phyloP scores from a whole-genome alignment of 306 rosid species.

The Prunus fruticosa region DNA sequence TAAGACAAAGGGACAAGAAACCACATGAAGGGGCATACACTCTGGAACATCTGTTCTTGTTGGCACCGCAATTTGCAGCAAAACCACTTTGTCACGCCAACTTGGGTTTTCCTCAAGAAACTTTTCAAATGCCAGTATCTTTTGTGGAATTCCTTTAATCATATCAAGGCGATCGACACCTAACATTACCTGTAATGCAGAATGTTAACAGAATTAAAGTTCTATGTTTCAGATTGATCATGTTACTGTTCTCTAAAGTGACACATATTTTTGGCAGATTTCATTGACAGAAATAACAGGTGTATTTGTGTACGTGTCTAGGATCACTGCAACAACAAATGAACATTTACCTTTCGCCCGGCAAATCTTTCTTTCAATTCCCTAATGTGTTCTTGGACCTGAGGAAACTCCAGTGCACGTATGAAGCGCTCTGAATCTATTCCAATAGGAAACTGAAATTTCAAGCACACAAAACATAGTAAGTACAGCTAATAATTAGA shows the following conservation, averaged over 20 bases:
- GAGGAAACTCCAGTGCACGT: slow-evolving; percentile 55
- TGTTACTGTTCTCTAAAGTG: not conserved
- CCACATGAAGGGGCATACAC: slow-evolving; percentile 47
- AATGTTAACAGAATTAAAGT: not conserved
- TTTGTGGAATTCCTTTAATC: slow-evolving; percentile 96
- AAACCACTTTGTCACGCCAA: slow-evolving; percentile 84
- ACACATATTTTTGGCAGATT: not conserved
- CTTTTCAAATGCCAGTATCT: slow-evolving; percentile 86
- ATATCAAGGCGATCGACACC: slow-evolving; percentile 96
- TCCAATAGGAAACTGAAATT: slow-evolving; percentile 82
- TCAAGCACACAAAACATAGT: slow-evolving; percentile 26
- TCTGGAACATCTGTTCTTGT: slow-evolving; percentile 96
- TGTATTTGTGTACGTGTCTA: not conserved
- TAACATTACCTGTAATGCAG: slow-evolving; percentile 68
- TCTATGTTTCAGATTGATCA: not conserved
- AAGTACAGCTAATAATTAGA: slow-evolving; percentile 17
- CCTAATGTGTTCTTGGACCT: slow-evolving; percentile 55
- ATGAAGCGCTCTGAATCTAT: slow-evolving; percentile 78
- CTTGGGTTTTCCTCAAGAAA: slow-evolving; percentile 70
- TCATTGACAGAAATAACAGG: not conserved
- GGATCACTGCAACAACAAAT: slow-evolving; percentile 9
- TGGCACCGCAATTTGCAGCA: slow-evolving; percentile 95
- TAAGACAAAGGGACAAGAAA: not conserved
- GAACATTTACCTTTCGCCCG: slow-evolving; percentile 66
- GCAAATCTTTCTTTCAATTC: slow-evolving; percentile 76